phyloP scores from a whole-genome alignment of 306 rosid genomes.

The Morella rubra region DNA sequence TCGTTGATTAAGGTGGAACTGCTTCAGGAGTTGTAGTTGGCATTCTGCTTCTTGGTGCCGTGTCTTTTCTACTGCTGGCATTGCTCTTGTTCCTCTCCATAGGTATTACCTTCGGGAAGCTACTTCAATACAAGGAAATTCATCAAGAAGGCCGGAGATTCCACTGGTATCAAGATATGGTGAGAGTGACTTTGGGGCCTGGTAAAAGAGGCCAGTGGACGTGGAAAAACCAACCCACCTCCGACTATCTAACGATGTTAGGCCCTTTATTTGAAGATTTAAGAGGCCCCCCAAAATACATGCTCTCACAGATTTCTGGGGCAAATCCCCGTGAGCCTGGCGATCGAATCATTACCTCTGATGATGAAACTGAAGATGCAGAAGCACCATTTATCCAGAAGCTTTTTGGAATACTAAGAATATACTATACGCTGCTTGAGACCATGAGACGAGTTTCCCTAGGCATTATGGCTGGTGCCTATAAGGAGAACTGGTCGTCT shows the following conservation, averaged over 20 bases:
- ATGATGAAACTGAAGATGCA: conserved; percentile 92
- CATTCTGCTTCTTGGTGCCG: conserved; percentile 50
- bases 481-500: conserved; percentile 40
- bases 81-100: conserved; percentile 76
- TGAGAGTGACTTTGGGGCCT: conserved; percentile 80
- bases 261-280: conserved; percentile 90
- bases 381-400: conserved; percentile 93
- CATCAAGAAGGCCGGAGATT: conserved; percentile 66
- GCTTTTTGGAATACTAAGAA: conserved; percentile 87
- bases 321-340: conserved; percentile 37
- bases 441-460: conserved; percentile 53
- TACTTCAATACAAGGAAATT: conserved; percentile 94
- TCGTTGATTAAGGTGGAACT: conserved; percentile 53
- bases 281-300: conserved; percentile 94
- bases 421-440: conserved; percentile 74
- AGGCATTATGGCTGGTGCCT: conserved; percentile 67
- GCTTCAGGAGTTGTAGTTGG: conserved; percentile 58
- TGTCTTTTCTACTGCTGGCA: conserved; percentile 47
- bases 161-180: conserved; percentile 86
- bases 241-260: conserved; percentile 50
- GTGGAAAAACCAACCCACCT: conserved; percentile 60
- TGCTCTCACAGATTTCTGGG: conserved; percentile 83
- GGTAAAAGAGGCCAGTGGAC: conserved; percentile 97
- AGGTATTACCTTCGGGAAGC: conserved; percentile 83
- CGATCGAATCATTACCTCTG: conserved; percentile 70